Percentiles rank a stretch among this genome's conserved stretches.
Evolutionary conservation across 495 filamentous ascomycete genomes (phyloP).

Genomic region (Aspergillus panamensis): DNA sequence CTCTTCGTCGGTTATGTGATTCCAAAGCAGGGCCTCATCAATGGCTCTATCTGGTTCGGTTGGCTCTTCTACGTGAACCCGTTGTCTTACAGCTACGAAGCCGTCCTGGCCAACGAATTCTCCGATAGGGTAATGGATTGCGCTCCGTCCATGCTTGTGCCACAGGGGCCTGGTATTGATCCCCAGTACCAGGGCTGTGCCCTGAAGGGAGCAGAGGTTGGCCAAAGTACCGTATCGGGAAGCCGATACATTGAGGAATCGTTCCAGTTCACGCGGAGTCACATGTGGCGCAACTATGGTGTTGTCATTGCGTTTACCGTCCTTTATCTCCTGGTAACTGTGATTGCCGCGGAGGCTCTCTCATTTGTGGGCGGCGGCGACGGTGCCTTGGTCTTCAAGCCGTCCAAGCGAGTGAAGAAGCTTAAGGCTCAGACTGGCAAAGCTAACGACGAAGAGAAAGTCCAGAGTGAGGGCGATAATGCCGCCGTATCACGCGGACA

Average conservation of each 20-base stretch:
- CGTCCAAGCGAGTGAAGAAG: constrained; percentile 55
- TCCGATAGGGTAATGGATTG: constrained; percentile 57
- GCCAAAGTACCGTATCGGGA: constrained; percentile 50
- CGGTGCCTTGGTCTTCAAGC: constrained; percentile 66
- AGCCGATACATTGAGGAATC: constrained; percentile 53
- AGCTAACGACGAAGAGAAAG: constrained; percentile 47
- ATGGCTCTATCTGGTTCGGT: constrained; percentile 70
- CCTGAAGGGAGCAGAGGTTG: constrained; percentile 51
- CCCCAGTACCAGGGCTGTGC: constrained; percentile 59
- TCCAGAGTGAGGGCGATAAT: constrained; percentile 27
- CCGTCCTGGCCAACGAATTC: constrained; percentile 68
- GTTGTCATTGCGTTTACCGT: constrained; percentile 67
- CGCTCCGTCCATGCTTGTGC: constrained; percentile 52
- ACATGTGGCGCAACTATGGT: constrained; percentile 81
- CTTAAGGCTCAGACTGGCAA: constrained; percentile 41
- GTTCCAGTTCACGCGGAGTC: constrained; percentile 57
- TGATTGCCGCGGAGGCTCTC: constrained; percentile 54
- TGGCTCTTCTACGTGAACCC: constrained; percentile 80
- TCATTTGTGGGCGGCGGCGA: constrained; percentile 51
- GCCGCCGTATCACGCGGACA: constrained; percentile 46
- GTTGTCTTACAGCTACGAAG: constrained; percentile 70
- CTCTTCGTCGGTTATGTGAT: constrained; percentile 83
- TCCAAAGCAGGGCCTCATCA: constrained; percentile 58
- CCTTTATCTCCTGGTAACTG: constrained; percentile 65
- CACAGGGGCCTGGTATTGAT: constrained; percentile 49